Percentiles rank a stretch among this genome's conserved stretches.
phyloP scores from a whole-genome alignment of 352 stramenopile genomes.

The Globisporangium irregulare region DNA sequence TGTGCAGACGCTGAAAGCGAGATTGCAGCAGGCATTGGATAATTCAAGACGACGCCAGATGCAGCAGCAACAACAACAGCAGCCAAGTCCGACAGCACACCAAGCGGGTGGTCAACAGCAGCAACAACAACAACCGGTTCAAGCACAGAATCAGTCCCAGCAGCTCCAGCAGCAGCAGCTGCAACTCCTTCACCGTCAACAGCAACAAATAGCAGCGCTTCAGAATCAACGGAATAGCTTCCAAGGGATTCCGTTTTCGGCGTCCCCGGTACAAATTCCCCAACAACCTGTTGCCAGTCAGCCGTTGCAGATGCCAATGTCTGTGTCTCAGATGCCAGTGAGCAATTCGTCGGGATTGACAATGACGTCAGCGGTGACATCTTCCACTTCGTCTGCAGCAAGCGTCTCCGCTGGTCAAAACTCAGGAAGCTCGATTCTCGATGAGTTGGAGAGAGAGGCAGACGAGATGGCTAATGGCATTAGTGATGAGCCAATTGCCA shows the following conservation, averaged over 20 bases:
- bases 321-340: slow-evolving; percentile 37
- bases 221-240: slow-evolving; percentile 63
- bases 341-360: slow-evolving; percentile 14
- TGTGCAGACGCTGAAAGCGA: slow-evolving; percentile 79
- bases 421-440: slow-evolving; percentile 73
- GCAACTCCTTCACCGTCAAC: slow-evolving; percentile 50
- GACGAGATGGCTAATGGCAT: slow-evolving; percentile 86
- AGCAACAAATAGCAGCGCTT: slow-evolving; percentile 75
- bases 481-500: slow-evolving; percentile 76
- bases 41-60: slow-evolving; percentile 79
- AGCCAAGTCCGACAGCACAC: slow-evolving; percentile 25
- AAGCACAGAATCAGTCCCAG: slow-evolving; percentile 31
- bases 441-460: slow-evolving; percentile 81
- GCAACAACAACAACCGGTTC: slow-evolving; percentile 41
- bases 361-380: slow-evolving; percentile 21
- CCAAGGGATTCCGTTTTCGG: slow-evolving; percentile 56
- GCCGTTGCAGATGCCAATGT: slow-evolving; percentile 55
- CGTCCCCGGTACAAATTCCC: slow-evolving; percentile 27
- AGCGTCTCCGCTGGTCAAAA: slow-evolving; percentile 21
- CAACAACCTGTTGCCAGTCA: slow-evolving; percentile 37
- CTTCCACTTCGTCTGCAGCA: slow-evolving; percentile 16
- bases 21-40: slow-evolving; percentile 82
- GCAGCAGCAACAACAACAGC: slow-evolving; percentile 53
- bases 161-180: slow-evolving; percentile 57
- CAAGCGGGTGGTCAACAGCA: slow-evolving; percentile 18